phyloP scores from a whole-genome alignment of 768 basidiomycete species.

The Hemileccinum impolitum region DNA sequence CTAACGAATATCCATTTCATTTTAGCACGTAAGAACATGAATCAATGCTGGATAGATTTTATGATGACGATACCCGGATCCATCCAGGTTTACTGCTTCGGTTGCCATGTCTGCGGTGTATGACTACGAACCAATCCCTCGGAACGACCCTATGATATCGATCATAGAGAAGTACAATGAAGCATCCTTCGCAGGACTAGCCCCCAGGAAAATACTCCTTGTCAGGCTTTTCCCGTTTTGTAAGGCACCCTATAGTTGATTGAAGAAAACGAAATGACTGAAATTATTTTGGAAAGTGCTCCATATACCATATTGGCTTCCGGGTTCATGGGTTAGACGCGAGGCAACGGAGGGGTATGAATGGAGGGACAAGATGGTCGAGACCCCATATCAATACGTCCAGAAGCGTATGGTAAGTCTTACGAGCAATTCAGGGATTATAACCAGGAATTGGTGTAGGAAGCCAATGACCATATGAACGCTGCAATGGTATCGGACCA shows the following conservation, averaged over 20 bases:
- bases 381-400: not conserved
- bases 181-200: not conserved
- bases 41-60: not conserved
- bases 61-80: not conserved
- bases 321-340: slow-evolving; percentile 7
- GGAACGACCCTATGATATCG: slow-evolving; percentile 4
- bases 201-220: not conserved
- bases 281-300: slow-evolving; percentile 11
- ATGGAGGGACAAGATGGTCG: slow-evolving; percentile 1
- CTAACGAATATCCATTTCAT: not conserved
- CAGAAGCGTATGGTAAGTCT: not conserved
- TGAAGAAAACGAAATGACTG: not conserved
- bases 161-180: not conserved
- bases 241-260: not conserved
- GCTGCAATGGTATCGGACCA: slow-evolving; percentile 10
- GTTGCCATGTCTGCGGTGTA: slow-evolving; percentile 3
- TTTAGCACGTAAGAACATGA: not conserved
- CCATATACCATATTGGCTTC: slow-evolving; percentile 19
- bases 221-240: slow-evolving; percentile 6
- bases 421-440: no score
- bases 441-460: not conserved
- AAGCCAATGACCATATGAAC: not conserved
- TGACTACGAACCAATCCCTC: slow-evolving; percentile 1
- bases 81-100: not conserved
- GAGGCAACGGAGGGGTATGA: not conserved